phyloP scores from a whole-genome alignment of 495 filamentous ascomycete genomes.

The Aspergillus sclerotiicarbonarius region DNA sequence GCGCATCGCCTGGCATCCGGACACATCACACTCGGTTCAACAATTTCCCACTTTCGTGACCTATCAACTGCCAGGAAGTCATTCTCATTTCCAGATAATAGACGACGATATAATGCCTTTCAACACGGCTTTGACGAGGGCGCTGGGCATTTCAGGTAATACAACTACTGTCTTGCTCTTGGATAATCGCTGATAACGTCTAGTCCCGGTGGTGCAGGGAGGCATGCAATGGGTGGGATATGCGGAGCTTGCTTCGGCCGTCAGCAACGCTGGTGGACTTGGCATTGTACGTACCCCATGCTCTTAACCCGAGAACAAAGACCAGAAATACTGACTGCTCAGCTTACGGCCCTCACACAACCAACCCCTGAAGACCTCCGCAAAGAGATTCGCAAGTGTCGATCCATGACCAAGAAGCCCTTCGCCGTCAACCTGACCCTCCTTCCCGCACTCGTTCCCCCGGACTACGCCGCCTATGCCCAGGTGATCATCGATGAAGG shows the following conservation, averaged over 20 bases:
- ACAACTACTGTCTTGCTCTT: background rate
- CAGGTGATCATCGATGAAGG: constrained; percentile 92
- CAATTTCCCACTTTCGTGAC: background rate
- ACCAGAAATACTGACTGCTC: constrained; percentile 10
- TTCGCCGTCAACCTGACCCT: constrained; percentile 98
- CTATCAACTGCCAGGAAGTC: background rate
- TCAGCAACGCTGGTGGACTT: constrained; percentile 92
- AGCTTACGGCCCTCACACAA: constrained; percentile 90
- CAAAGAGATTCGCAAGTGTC: constrained; percentile 86
- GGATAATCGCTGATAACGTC: background rate
- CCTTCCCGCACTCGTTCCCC: constrained; percentile 82
- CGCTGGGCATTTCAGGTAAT: constrained; percentile 79
- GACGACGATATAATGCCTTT: constrained; percentile 70
- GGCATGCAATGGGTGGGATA: constrained; percentile 94
- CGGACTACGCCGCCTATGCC: constrained; percentile 90
- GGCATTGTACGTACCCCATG: constrained; percentile 59
- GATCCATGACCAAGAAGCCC: constrained; percentile 78
- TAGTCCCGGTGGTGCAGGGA: constrained; percentile 96
- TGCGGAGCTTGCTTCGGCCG: constrained; percentile 88
- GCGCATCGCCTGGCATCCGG: background rate
- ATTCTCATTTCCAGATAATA: background rate
- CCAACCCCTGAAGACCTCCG: constrained; percentile 90
- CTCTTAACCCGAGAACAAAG: background rate
- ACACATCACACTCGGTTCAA: background rate
- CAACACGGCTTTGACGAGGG: constrained; percentile 83